Evolutionary conservation across 2,329 filamentous ascomycete genomes (phyloP), one percentile per base, ranked within the genome.

Genomic region (Clathrospora elynae): DNA sequence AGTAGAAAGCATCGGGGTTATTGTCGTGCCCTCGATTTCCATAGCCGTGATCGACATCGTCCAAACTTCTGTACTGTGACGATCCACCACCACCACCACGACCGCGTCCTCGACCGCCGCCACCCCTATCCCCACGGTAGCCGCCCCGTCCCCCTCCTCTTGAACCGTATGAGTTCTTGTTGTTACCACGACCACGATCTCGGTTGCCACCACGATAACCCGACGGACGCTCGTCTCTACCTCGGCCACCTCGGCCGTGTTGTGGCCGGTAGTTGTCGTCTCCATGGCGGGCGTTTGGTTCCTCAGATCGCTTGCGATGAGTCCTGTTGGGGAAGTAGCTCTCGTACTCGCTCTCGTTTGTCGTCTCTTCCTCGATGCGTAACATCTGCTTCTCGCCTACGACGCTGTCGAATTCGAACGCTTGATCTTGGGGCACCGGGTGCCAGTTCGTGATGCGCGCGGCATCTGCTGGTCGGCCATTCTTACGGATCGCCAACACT

Each of bases 361-460:
- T 53, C 5, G 57, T 58, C 73, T 92, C 88, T 37, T 84, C 77
- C 67, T 96, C 90, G 32, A 97, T 85, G 2, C 87, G 81, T 36
- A 97, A 72, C 51, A 93, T 78, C 11, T 89, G 82, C 73, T 95
- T 96, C 72, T 97, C 91, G 12, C 87, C 87, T 1, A 97, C 88
- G 0, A 82, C 83, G 1, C 87, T 90, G 51, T 95, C 88, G 59
- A 97, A 90, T 5, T 83, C 78, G 61, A 91, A 83, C 0, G 83
- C 78, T 59, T 87, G 82, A 6, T 90, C 84, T 4, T 81, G 75
- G 0, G 86, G 73, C 3, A 95, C 78, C 4, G 88, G 83, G 50
- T 88, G 82, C 93, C 92, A 97, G 52, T 87, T 85, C 40, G 84
- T 82, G 45, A 97, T 96, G 61, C 84, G 86, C 41, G 79, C 81